phyloP scores from a whole-genome alignment of 257 asterid genomes.

The Catharanthus roseus region DNA sequence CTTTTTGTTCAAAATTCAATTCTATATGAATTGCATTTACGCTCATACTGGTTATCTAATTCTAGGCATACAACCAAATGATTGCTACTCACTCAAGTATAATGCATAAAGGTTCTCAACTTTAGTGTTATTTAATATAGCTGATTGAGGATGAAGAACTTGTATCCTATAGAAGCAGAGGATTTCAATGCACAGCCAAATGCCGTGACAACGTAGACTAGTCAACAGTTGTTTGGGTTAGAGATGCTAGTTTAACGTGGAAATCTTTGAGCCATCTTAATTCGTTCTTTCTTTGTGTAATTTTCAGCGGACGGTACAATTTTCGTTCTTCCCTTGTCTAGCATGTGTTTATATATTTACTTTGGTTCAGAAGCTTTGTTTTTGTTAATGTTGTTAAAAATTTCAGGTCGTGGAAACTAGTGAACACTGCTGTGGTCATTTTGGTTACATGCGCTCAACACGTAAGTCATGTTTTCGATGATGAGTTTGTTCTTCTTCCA shows the following conservation, averaged over 20 bases:
- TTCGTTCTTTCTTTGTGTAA: background rate
- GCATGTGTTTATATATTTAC: background rate
- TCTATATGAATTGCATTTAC: background rate
- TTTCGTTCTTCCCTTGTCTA: background rate
- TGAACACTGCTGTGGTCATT: slow-evolving; percentile 61
- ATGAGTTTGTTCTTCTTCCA: background rate
- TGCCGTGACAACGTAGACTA: too few relatives aligned
- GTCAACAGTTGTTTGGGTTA: too few relatives aligned
- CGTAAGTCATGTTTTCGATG: slow-evolving; percentile 35
- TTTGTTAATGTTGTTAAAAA: background rate
- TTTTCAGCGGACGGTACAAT: background rate
- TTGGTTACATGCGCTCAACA: slow-evolving; percentile 49
- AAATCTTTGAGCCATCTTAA: too few relatives aligned
- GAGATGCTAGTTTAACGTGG: too few relatives aligned
- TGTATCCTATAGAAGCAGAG: background rate
- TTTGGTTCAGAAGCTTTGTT: background rate
- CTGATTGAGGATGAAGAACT: background rate
- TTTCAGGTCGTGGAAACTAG: slow-evolving; percentile 81
- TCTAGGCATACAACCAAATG: too few relatives aligned
- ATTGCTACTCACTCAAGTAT: too few relatives aligned
- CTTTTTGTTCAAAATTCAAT: too few relatives aligned
- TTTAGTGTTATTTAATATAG: background rate
- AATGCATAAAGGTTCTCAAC: background rate
- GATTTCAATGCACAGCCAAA: background rate
- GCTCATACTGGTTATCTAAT: too few relatives aligned